Percentiles rank a stretch among this genome's conserved stretches.
These are phyloP conservation scores for Jamesozyma piceae DNA, from an alignment of 805 yeast species.

Conservation along the genomic window DNA sequence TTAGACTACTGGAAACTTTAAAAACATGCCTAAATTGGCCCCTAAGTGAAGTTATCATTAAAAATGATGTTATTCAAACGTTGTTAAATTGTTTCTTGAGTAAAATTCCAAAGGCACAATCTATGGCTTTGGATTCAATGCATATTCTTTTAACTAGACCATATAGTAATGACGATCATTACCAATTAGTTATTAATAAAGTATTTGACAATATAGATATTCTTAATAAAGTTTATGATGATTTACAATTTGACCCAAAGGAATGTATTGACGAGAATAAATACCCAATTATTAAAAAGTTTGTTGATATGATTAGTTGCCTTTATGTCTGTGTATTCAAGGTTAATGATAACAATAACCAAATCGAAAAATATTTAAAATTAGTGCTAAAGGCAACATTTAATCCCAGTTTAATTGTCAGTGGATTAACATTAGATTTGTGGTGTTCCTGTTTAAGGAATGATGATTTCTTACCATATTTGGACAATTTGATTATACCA, in stretches of 20 bases:
- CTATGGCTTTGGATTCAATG: constrained; percentile 81
- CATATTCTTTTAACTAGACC: constrained; percentile 80
- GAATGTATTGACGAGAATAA: constrained; percentile 69
- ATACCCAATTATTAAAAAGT: constrained; percentile 76
- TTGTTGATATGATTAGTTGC: constrained; percentile 73
- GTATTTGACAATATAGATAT: constrained; percentile 75
- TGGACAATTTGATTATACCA: constrained; percentile 45
- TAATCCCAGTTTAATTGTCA: constrained; percentile 79
- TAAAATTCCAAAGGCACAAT: constrained; percentile 58
- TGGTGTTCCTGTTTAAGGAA: constrained; percentile 87
- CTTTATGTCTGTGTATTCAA: constrained; percentile 47
- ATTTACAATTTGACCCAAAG: constrained; percentile 41
- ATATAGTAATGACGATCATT: constrained; percentile 57
- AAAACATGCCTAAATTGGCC: constrained; percentile 92
- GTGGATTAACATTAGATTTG: constrained; percentile 83
- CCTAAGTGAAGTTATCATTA: constrained; percentile 61
- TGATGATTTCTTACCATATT: constrained; percentile 49
- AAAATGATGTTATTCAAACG: constrained; percentile 54
- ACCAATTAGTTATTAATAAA: constrained; percentile 66
- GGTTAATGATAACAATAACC: constrained; percentile 38
- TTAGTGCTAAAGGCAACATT: constrained; percentile 72
- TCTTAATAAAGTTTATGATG: constrained; percentile 53
- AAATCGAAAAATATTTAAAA: constrained; percentile 56
- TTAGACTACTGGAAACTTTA: constrained; percentile 67
- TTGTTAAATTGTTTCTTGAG: constrained; percentile 52